These are phyloP conservation scores for Scytalidium sp. DNA, from an alignment of 2,329 filamentous ascomycete species.

Conservation along the genomic window DNA sequence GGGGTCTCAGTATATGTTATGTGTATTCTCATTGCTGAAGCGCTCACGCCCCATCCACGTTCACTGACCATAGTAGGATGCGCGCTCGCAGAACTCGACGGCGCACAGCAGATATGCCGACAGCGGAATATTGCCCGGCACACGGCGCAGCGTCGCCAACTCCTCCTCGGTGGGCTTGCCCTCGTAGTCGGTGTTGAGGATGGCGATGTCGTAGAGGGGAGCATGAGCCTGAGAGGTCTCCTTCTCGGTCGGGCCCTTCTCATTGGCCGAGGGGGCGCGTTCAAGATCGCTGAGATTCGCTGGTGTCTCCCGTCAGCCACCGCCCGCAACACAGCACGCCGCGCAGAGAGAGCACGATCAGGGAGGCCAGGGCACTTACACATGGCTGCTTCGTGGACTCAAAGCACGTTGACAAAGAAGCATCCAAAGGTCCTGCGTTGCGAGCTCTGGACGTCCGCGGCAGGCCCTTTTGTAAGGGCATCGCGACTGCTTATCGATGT, in stretches of 20 bases:
- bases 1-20: no score
- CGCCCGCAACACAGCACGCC: no score
- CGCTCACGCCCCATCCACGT: neutral
- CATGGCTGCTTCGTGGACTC: neutral
- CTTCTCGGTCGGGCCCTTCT: neutral
- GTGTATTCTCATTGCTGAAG: neutral
- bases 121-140: conserved; percentile 64
- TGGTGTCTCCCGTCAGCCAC: neutral
- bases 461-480: no score
- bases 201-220: conserved; percentile 2
- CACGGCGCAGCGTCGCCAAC: conserved; percentile 54
- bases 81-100: conserved; percentile 73
- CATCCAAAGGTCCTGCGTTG: no score
- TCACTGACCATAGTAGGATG: conserved; percentile 61
- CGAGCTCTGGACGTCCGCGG: no score
- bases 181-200: conserved; percentile 10
- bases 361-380: neutral
- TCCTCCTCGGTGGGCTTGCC: conserved; percentile 53
- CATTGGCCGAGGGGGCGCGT: neutral
- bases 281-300: neutral
- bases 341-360: neutral
- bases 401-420: no score
- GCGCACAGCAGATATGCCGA: conserved; percentile 68
- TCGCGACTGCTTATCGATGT: no score
- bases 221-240: neutral